These are phyloP conservation scores for Pleurotus sapidus DNA, from an alignment of 768 basidiomycete species.

Conservation along the genomic window DNA sequence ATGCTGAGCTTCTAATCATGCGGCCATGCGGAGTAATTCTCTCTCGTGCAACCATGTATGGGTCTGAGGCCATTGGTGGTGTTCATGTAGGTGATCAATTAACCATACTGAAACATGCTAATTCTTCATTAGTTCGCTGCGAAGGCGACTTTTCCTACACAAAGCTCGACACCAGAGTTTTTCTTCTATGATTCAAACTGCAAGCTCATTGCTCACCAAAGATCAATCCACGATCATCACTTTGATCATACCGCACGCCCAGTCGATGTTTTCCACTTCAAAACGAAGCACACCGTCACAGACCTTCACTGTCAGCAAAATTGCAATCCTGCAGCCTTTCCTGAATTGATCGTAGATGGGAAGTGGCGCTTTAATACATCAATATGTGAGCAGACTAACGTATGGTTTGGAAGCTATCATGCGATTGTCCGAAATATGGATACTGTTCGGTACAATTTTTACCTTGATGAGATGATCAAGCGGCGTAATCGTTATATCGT, in stretches of 20 bases:
- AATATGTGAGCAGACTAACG: conserved; percentile 27
- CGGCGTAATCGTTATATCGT: too few species aligned
- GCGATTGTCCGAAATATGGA: too few species aligned
- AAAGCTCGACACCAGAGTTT: background rate
- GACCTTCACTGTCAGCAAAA: conserved; percentile 16
- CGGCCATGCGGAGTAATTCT: conserved; percentile 21
- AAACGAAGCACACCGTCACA: background rate
- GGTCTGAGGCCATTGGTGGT: background rate
- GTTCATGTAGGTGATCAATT: background rate
- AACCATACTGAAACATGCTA: background rate
- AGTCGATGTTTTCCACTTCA: too few species aligned
- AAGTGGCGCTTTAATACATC: conserved; percentile 24
- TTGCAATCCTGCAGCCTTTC: conserved; percentile 20
- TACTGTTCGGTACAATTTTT: too few species aligned
- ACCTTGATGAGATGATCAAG: too few species aligned
- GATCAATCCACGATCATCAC: too few species aligned
- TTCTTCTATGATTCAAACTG: background rate
- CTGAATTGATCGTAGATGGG: conserved; percentile 14
- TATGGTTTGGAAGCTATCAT: conserved; percentile 13
- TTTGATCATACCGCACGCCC: too few species aligned
- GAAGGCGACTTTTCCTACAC: background rate
- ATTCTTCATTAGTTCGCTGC: background rate
- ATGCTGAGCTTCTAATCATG: conserved; percentile 28
- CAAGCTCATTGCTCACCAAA: background rate
- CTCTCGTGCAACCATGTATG: background rate